Base-by-base conservation (phyloP, 768 basidiomycete species). In the Zangia roseola region DNA sequence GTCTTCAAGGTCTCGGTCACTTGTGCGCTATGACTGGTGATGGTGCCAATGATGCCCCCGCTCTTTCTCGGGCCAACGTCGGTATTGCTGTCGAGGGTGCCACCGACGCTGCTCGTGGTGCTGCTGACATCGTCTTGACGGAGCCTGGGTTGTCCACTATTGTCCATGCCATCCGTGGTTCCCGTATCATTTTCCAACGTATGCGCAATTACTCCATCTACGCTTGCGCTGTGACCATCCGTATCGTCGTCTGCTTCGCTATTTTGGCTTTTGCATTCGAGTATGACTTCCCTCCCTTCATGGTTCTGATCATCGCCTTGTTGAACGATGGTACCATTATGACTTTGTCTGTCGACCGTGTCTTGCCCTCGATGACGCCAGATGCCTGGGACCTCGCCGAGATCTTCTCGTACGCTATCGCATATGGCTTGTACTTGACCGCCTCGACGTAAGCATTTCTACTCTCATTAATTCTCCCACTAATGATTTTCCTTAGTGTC, bases 1-100 rank as follows among this genome's bases (percentile, higher is more conserved):
- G 94, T 59, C 85, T 98, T 46, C 95, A 98, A 68, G 91, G 84
- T 67, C 86, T 97, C 52, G 95, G 94, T 41, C 94, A 97, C 71
- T 74, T 97, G 52, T 92, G 90, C 70, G 95, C 95, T 50, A 98
- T 98, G 95, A 98, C 95, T 69, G 95, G 95, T 80, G 95, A 97
- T 63, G 95, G 95, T 81, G 95, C 95, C 65, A 98, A 97, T 69
- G 94, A 98, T 56, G 95, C 95, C 47, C 95, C 95, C 45, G 95
- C 95, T 64, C 80, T 98, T 34, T 95, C 94, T 52, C 91, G 94
- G 67, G 95, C 94, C 69, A 98, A 98, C 69, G 95, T 98, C 64
- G 95, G 95, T 87, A 97, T 98, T 55, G 95, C 95, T 55, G 95
- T 98, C 64, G 94, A 98, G 70, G 95, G 95, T 83, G 94, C 95